phyloP scores from a whole-genome alignment of 176 grass and related monocot genomes.

The Cenchrus fungigraminus region DNA sequence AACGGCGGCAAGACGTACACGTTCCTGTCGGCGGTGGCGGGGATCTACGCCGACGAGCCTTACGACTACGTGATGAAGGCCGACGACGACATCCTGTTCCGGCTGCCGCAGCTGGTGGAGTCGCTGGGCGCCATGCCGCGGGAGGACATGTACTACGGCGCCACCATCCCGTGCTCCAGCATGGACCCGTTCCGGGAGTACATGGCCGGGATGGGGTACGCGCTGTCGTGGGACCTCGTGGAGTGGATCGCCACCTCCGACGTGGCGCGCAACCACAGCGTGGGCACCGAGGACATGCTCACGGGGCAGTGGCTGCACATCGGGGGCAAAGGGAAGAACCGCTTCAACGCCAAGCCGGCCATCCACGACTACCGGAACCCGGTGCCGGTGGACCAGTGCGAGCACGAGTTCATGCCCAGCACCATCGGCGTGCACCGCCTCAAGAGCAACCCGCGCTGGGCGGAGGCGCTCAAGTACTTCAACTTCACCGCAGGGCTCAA shows the following conservation, averaged over 20 bases:
- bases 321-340: slow-evolving; percentile 59
- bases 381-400: slow-evolving; percentile 55
- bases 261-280: slow-evolving; percentile 28
- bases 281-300: slow-evolving; percentile 77
- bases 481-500: slow-evolving; percentile 59
- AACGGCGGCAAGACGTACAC: slow-evolving; percentile 77
- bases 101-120: slow-evolving; percentile 52
- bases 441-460: slow-evolving; percentile 72
- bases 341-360: slow-evolving; percentile 77
- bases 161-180: slow-evolving; percentile 62
- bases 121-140: slow-evolving; percentile 60
- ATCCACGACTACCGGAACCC: slow-evolving; percentile 77
- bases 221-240: slow-evolving; percentile 85
- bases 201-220: slow-evolving; percentile 90
- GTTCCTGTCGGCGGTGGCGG: slow-evolving; percentile 48
- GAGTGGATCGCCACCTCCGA: slow-evolving; percentile 60
- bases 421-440: slow-evolving; percentile 86
- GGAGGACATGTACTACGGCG: slow-evolving; percentile 76
- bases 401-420: slow-evolving; percentile 57
- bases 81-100: slow-evolving; percentile 78
- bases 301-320: slow-evolving; percentile 63
- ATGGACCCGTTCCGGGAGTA: slow-evolving; percentile 57
- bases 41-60: slow-evolving; percentile 49
- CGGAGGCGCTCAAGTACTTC: slow-evolving; percentile 70
- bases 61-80: slow-evolving; percentile 91